Base-by-base conservation (phyloP, 306 rosid species). In the Lathyrus oleraceus region DNA sequence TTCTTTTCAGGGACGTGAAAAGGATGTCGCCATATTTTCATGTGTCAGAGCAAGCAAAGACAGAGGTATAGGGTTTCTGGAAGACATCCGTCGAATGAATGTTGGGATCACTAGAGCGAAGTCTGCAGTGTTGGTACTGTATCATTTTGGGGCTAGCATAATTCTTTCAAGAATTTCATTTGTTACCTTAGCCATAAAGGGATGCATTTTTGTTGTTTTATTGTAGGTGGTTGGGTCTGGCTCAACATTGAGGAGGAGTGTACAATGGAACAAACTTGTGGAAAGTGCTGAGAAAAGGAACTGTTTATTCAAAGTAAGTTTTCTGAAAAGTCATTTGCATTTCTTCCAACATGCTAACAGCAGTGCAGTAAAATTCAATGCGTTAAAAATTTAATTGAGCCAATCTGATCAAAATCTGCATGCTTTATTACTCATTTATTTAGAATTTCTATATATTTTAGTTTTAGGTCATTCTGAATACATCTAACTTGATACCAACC, bases 101-200 rank as follows among this genome's bases (percentile, higher is more conserved):
- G 98, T 93, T 0, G 96, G 94, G 72, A 93, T 90, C 82, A 93
- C 98, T 5, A 85, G 98, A 83, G 98, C 97, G 76, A 93, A 91
- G 83, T 87, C 97, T 44, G 91, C 98, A 27, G 53, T 90, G 36
- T 73, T 93, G 97, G 98, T 93, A 87, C 43, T 67, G 67, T 58
- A 52, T 82, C 78, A 28, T 65, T 72, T 52, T 25, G 16, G 13
- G n/a, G 57, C 69, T 43, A 62, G 25, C 27, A 8, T 25, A 39
- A 73, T 44, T 65, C 48, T 38, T 71, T 67, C 69, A 61, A 30
- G 14, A 59, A 16, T 64, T 76, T 72, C 44, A 47, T 70, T 48
- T 75, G 49, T 19, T 53, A 16, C 65, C 25, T n/a, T 3, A 40
- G 28, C 69, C 58, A 75, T 38, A n/a, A 20, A 48, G 21, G 12